Evolutionary conservation across 2,329 filamentous ascomycete species (phyloP).

Genomic region (Fusarium camptoceras): DNA sequence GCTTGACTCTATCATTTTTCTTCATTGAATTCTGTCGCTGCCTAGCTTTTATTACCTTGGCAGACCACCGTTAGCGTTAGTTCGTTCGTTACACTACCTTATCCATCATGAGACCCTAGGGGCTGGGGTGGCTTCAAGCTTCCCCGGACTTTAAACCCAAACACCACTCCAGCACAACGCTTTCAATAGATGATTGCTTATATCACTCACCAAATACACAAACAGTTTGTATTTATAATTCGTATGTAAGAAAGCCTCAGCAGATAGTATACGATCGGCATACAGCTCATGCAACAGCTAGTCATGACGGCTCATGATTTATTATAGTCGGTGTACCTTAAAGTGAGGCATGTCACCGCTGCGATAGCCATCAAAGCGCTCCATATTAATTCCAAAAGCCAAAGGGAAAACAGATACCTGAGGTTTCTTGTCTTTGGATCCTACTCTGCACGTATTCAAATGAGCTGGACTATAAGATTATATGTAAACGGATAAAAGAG

Average conservation of each 20-base stretch:
- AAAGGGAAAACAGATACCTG: neutral
- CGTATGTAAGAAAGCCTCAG: rapidly evolving
- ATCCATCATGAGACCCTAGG: slow-evolving; percentile 13
- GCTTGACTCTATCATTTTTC: neutral
- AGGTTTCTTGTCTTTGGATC: neutral
- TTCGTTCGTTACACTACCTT: neutral
- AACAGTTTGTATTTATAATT: neutral
- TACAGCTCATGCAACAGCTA: neutral
- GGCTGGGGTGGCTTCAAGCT: neutral
- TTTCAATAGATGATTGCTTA: neutral
- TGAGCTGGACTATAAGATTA: neutral
- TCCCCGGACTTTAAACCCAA: neutral
- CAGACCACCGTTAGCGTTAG: neutral
- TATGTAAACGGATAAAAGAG: neutral
- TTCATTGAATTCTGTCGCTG: neutral
- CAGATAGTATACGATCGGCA: neutral
- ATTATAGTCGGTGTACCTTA: neutral
- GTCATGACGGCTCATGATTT: neutral
- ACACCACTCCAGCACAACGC: neutral
- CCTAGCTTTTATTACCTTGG: neutral
- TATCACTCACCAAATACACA: neutral
- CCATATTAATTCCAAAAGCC: neutral
- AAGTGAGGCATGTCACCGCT: neutral
- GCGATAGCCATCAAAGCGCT: neutral
- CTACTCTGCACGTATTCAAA: neutral